Evolutionary conservation across 805 yeast genomes (phyloP).

Genomic region (Ogataea minuta): DNA sequence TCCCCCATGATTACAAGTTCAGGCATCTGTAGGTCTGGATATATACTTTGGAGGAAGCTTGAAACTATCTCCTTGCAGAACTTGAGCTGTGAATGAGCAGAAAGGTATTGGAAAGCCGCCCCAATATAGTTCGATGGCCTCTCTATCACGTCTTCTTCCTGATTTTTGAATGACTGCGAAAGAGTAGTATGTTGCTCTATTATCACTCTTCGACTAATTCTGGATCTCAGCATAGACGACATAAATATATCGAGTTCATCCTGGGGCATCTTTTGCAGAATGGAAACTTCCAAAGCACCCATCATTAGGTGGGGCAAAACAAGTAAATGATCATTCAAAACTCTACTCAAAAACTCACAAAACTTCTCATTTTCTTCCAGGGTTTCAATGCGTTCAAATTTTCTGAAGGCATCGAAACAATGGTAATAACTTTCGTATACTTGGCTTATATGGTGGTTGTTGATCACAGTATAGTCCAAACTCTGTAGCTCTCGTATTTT

Average conservation of each 20-base stretch:
- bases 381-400: conserved; percentile 62
- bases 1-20: conserved; percentile 75
- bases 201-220: conserved; percentile 86
- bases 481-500: conserved; percentile 73
- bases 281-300: conserved; percentile 85
- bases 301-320: conserved; percentile 86
- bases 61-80: conserved; percentile 53
- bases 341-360: conserved; percentile 57
- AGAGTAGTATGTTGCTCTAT: conserved; percentile 89
- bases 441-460: conserved; percentile 80
- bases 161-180: conserved; percentile 55
- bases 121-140: conserved; percentile 61
- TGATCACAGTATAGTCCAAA: conserved; percentile 79
- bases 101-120: conserved; percentile 78
- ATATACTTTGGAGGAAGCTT: conserved; percentile 49
- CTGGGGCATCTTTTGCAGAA: conserved; percentile 56
- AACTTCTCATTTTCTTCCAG: conserved; percentile 75
- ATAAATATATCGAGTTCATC: conserved; percentile 67
- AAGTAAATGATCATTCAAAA: conserved; percentile 75
- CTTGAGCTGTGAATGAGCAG: conserved; percentile 64
- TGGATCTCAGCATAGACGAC: conserved; percentile 74
- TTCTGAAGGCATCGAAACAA: conserved; percentile 83
- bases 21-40: conserved; percentile 65
- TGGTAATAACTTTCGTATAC: conserved; percentile 85
- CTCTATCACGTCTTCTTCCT: conserved; percentile 41